A percentile compares a stretch with the other conserved stretches of the same genome.
Evolutionary conservation across 495 filamentous ascomycete species (phyloP).

Genomic region (Annulohypoxylon maeteangense): DNA sequence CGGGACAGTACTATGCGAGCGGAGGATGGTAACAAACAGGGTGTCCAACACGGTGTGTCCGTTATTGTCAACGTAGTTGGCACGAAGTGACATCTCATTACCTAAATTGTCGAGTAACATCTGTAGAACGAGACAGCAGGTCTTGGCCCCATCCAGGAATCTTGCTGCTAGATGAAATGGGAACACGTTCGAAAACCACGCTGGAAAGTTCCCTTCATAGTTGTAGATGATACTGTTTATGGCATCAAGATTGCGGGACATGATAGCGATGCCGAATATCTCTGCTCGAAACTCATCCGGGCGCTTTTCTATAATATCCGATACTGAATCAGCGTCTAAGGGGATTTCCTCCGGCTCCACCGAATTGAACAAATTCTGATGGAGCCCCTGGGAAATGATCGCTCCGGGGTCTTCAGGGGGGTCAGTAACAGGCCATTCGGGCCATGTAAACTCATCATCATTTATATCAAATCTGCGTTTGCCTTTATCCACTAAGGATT

Average conservation of each 20-base stretch:
- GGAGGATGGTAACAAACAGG: conserved; percentile 54
- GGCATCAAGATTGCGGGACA: conserved; percentile 48
- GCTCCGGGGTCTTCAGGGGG: conserved; percentile 15
- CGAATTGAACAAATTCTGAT: conserved; percentile 49
- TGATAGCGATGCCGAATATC: too few species aligned
- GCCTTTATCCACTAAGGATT: too few species aligned
- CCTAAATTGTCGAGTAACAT: not conserved
- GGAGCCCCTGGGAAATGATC: conserved; percentile 43
- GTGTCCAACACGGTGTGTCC: conserved; percentile 57
- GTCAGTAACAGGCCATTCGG: conserved; percentile 36
- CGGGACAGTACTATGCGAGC: conserved; percentile 49
- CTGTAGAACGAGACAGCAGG: conserved; percentile 51
- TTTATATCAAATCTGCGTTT: too few species aligned
- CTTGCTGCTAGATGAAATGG: conserved; percentile 54
- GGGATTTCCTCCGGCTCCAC: conserved; percentile 14
- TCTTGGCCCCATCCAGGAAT: conserved; percentile 53
- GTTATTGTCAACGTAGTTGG: conserved; percentile 46
- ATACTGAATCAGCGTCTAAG: too few species aligned
- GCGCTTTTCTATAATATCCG: too few species aligned
- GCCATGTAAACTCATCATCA: conserved; percentile 47
- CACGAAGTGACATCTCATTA: conserved; percentile 21
- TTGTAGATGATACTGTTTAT: conserved; percentile 9
- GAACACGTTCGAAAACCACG: conserved; percentile 33
- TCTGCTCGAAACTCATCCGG: too few species aligned
- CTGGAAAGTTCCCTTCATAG: not conserved